Conservation (phyloP, 495 filamentous ascomycete species). For the Podospora australis region DNA sequence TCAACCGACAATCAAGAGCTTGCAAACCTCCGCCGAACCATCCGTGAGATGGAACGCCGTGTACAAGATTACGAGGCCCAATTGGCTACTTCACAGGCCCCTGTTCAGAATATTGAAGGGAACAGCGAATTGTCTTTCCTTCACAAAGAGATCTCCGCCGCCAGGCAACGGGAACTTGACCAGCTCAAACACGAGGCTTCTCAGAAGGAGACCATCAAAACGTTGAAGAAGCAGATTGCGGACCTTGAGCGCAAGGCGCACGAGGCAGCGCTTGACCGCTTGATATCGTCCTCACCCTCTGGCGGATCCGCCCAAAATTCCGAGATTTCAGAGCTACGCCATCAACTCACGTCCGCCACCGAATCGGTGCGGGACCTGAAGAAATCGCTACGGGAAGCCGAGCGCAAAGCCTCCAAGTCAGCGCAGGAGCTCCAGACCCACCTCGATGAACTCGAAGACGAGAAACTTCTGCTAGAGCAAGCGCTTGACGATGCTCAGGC, state of each 20-base stretch:
- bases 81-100: conserved; percentile 48
- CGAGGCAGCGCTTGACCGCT: conserved; percentile 35
- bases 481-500: conserved; percentile 71
- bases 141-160: conserved; percentile 54
- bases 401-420: conserved; percentile 74
- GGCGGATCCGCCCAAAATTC: conserved; percentile 50
- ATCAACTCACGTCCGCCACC: conserved; percentile 57
- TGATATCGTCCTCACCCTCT: conserved; percentile 25
- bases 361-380: conserved; percentile 54
- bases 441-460: conserved; percentile 82
- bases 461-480: conserved; percentile 73
- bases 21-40: conserved; percentile 39
- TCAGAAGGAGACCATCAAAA: conserved; percentile 48
- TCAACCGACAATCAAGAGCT: conserved; percentile 44
- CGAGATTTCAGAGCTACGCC: conserved; percentile 56
- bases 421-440: conserved; percentile 76
- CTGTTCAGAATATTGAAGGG: conserved; percentile 37
- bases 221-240: conserved; percentile 41
- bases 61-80: conserved; percentile 52
- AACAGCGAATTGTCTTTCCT: conserved; percentile 52
- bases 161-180: conserved; percentile 56
- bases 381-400: conserved; percentile 38
- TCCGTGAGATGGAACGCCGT: conserved; percentile 53
- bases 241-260: conserved; percentile 43
- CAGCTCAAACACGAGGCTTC: conserved; percentile 56